Base-by-base conservation (phyloP, 108 stramenopile genomes). In the Stephanodiscus triporus region DNA sequence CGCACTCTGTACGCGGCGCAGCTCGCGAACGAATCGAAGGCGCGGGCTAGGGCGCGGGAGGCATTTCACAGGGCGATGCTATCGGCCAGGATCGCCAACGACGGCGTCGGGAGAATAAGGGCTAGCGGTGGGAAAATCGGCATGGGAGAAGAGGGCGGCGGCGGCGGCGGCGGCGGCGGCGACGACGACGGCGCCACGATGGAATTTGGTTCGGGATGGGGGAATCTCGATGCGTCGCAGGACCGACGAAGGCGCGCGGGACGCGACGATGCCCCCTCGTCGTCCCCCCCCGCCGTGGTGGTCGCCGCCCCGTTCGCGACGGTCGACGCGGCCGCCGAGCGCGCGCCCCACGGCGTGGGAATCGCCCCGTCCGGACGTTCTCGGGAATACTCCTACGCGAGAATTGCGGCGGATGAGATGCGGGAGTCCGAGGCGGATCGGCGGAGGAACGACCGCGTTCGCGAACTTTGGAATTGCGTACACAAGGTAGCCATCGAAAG, bases 401-500 rank as follows among this genome's bases (percentile, higher is more conserved):
- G 24, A 20, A 23, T 63, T 14, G 36, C 64, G 16, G 63, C 57
- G 45, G 73, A 65, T 53, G 34, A 30, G 14, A 47, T 19, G n/a
- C 22, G 30, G 11, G 58, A 61, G 13, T 74, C 73, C 9, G 73
- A 47, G 30, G 30, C 29, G 13, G 63, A 75, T 58, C 54, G 58
- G 34, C 65, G 73, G 64, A 74, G 66, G 57, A 32, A 67, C 9
- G 49, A 45, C 24, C 50, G 27, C 26, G 51, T 72, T 27, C 57
- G 66, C 9, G 77, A 64, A 45, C 58, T 77, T 47, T 51, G 70
- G 40, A 72, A 64, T 26, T 72, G 67, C 53, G 62, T 78, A 17
- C 70, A 66, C 19, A 45, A 66, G 37, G 72, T 62, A 23, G 77
- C 63, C 16, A 60, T 72, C 6, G 77, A 71, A 20, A 45, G 66